Conservation (phyloP, 2,329 filamentous ascomycete genomes). For the Neocucurbitaria cava region DNA sequence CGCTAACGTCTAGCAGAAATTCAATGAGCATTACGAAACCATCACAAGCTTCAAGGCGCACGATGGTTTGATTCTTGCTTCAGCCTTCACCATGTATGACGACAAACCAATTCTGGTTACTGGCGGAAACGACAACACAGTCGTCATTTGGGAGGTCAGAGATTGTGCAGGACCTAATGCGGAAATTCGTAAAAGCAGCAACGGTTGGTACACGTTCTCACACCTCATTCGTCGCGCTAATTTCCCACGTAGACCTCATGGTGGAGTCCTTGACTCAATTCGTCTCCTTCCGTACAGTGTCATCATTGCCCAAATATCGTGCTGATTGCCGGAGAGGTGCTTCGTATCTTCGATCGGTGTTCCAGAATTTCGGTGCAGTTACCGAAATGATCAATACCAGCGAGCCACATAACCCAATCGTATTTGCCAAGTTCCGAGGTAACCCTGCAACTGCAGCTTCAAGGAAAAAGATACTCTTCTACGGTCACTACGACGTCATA, state of each 20-base stretch:
- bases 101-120: constrained; percentile 87
- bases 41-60: constrained; percentile 83
- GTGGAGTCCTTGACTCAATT: constrained; percentile 76
- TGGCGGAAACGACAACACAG: constrained; percentile 87
- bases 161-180: constrained; percentile 59
- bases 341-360: constrained; percentile 86
- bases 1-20: constrained; percentile 59
- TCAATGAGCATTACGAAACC: constrained; percentile 83
- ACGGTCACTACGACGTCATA: constrained; percentile 98
- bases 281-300: constrained; percentile 90
- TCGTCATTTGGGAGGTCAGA: constrained; percentile 85
- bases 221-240: constrained; percentile 24
- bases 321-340: constrained; percentile 93
- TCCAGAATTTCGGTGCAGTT: constrained; percentile 88
- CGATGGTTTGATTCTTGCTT: constrained; percentile 84
- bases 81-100: constrained; percentile 73
- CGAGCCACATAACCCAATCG: constrained; percentile 84
- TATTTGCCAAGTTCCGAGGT: constrained; percentile 85
- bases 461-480: constrained; percentile 90
- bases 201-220: constrained; percentile 52
- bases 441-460: constrained; percentile 70
- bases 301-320: constrained; percentile 82
- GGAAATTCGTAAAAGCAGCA: constrained; percentile 60
- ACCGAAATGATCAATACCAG: constrained; percentile 83
- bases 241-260: constrained; percentile 61